Base-by-base conservation (phyloP, 495 filamentous ascomycete genomes). In the Chaetomium cochliodes region DNA sequence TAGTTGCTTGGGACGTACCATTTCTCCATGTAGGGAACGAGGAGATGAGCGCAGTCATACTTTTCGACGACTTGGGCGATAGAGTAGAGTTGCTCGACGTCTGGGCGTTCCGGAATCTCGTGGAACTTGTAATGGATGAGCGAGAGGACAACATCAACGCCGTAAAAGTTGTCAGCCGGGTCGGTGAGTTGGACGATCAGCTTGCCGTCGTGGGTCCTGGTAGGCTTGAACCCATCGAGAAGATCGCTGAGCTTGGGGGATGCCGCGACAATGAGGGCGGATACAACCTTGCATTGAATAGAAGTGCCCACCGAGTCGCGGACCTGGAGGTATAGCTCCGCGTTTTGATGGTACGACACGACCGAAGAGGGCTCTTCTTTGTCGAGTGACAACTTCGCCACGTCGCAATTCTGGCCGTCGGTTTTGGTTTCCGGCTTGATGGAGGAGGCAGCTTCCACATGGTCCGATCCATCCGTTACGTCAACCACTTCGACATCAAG, bases 101-200 rank as follows among this genome's bases (percentile, higher is more conserved):
- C 42, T 3, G 63, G 67, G 15, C 65, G 65, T 6, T 18, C 13
- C 1, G 55, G 58, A 12, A 73, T 60, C 13, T 71, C 66, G 26
- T 69, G 65, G 37, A 60, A 73, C 62, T 73, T 71, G 58, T 64
- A 66, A 28, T 73, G 71, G 11, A 63, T 54, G 30, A 73, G 60
- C 0, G 67, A 69, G 42, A 73, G 65, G n/a, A 71, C n/a, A 9
- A 71, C 12, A 25, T 71, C 65, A 18, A 73, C 41, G 12, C 71
- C 71, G 13, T 41, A 50, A 0, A 25, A 23, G 20, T 67, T 7
- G 23, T 47, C 47, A 3, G 25, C 3, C 54, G 66, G 59, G 12
- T 57, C 52, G 22, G 58, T 12, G 26, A 67, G 51, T 4, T 67
- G 41, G 26, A 63, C 54, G 18, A 67, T 37, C 60, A 62, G 53